A percentile compares a stretch with the other conserved stretches of the same genome.
Conservation (phyloP, 2,329 filamentous ascomycete genomes). For the Myriosclerotinia curreyana region DNA sequence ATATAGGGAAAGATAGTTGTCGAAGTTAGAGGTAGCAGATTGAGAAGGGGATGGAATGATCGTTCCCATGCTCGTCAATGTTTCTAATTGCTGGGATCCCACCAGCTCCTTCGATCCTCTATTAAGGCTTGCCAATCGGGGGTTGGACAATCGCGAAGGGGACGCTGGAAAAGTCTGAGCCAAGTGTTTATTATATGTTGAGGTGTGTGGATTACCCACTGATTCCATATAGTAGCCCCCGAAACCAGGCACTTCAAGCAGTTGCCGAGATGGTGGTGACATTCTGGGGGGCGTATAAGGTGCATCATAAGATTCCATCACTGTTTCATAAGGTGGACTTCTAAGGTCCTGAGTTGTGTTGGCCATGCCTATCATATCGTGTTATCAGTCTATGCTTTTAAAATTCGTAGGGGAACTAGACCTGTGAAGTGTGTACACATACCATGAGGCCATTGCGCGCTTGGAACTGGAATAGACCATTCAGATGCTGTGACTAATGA, state of each 20-base stretch:
- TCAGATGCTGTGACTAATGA: slow-evolving; percentile 33
- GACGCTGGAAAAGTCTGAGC: slow-evolving; percentile 37
- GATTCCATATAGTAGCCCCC: slow-evolving; percentile 37
- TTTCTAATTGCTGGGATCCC: slow-evolving; percentile 27
- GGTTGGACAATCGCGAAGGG: slow-evolving; percentile 33
- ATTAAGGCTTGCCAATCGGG: slow-evolving; percentile 33
- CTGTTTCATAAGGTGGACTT: slow-evolving; percentile 31
- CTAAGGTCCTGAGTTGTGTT: slow-evolving; percentile 32
- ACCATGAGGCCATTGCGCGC: slow-evolving; percentile 31
- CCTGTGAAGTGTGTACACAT: slow-evolving; percentile 13
- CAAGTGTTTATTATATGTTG: slow-evolving; percentile 36
- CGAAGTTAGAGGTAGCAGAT: slow-evolving; percentile 28
- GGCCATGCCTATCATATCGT: slow-evolving; percentile 13
- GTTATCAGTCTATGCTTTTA: slow-evolving; percentile 7
- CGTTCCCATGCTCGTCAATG: slow-evolving; percentile 24
- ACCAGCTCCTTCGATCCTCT: slow-evolving; percentile 32
- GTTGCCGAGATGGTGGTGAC: slow-evolving; percentile 32
- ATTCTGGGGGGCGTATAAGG: slow-evolving; percentile 33
- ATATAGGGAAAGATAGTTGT: slow-evolving; percentile 34
- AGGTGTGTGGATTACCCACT: slow-evolving; percentile 39
- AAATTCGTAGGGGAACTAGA: not conserved
- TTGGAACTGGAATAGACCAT: slow-evolving; percentile 29
- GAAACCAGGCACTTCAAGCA: slow-evolving; percentile 34
- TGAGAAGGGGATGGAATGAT: slow-evolving; percentile 22
- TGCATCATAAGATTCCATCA: slow-evolving; percentile 33